Evolutionary conservation across 2,329 filamentous ascomycete species (phyloP).

Genomic region (Calonectria hawksworthii): DNA sequence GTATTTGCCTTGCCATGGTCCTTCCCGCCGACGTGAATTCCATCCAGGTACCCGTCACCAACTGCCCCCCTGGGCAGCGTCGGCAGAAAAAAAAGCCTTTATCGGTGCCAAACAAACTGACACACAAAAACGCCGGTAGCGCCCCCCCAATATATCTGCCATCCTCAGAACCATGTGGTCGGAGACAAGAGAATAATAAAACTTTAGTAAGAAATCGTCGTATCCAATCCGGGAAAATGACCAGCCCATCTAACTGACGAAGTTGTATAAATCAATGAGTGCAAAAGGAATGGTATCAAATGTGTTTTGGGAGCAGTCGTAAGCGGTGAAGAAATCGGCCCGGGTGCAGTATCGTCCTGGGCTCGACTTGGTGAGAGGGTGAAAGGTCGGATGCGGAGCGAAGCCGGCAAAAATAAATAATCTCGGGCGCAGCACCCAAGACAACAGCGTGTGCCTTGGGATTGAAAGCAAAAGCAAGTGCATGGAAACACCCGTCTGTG

Average conservation of each 20-base stretch:
- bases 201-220: conserved; percentile 22
- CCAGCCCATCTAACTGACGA: conserved; percentile 41
- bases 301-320: conserved; percentile 32
- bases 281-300: conserved; percentile 45
- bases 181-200: conserved; percentile 33
- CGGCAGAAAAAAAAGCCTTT: conserved; percentile 31
- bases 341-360: conserved; percentile 24
- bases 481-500: not conserved
- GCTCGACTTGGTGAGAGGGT: not conserved
- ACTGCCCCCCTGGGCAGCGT: conserved; percentile 20
- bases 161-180: conserved; percentile 28
- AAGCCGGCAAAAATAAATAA: not conserved
- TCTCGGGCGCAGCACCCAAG: not conserved
- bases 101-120: conserved; percentile 25
- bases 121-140: conserved; percentile 43
- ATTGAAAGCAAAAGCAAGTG: not conserved
- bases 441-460: not conserved
- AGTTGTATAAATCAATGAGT: conserved; percentile 30
- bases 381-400: not conserved
- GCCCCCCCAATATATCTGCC: conserved; percentile 34
- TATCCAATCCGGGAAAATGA: conserved; percentile 40
- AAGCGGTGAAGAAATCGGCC: conserved; percentile 32
- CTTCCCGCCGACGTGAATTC: conserved; percentile 18
- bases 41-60: conserved; percentile 24
- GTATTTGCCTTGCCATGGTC: conserved; percentile 24